phyloP scores from a whole-genome alignment of 257 asterid species.

The Solanum etuberosum region DNA sequence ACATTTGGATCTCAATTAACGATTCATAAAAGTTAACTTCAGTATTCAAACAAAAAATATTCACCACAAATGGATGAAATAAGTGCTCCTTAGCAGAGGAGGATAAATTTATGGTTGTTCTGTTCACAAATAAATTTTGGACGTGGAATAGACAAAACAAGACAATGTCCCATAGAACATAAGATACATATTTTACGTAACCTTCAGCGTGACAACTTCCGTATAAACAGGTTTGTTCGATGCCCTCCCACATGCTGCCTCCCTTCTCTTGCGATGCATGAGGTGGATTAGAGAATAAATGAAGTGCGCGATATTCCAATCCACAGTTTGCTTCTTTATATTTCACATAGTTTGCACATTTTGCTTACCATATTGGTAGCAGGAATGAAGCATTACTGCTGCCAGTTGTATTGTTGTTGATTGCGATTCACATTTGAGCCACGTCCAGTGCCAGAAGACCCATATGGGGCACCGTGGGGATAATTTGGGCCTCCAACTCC shows the following conservation, averaged over 20 bases:
- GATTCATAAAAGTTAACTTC: background rate
- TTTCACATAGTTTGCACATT: background rate
- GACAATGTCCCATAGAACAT: background rate
- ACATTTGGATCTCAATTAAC: background rate
- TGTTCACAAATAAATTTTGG: background rate
- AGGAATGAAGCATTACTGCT: constrained; percentile 36
- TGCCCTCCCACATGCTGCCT: background rate
- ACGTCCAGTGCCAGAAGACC: constrained; percentile 68
- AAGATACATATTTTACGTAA: background rate
- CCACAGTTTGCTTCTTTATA: background rate
- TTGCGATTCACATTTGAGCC: constrained; percentile 71
- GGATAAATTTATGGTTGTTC: background rate
- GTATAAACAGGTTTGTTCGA: background rate
- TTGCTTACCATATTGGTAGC: background rate
- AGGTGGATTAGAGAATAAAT: background rate
- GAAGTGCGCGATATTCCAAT: background rate
- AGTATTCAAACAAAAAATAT: background rate
- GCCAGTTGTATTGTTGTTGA: constrained; percentile 88
- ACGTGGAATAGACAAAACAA: background rate
- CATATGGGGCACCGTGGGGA: constrained; percentile 61
- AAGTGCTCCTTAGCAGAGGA: background rate
- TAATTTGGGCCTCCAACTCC: constrained; percentile 67
- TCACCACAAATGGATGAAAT: background rate
- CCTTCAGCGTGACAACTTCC: background rate
- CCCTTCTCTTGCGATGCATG: background rate